Percentiles rank a stretch among this genome's conserved stretches.
Conservation (phyloP, 441 rosid species). For the Adansonia rubrostipa region DNA sequence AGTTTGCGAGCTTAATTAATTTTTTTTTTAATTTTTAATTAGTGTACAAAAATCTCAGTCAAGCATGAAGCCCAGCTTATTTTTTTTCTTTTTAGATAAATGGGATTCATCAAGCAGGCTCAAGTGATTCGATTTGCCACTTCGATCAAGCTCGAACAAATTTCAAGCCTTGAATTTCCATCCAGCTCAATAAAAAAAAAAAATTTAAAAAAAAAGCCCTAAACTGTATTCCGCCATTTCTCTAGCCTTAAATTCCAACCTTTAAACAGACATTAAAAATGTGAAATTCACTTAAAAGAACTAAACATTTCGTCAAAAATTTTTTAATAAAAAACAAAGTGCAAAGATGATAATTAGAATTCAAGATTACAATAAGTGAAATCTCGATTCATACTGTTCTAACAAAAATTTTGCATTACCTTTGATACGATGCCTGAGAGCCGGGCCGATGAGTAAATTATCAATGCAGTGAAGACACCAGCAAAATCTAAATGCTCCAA, state of each 20-base stretch:
- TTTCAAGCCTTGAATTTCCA: too few species aligned
- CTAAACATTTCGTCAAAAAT: not conserved
- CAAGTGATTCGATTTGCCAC: too few species aligned
- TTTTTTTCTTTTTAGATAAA: too few species aligned
- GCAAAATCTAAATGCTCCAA: not conserved
- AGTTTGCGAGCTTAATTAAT: too few species aligned
- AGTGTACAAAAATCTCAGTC: too few species aligned
- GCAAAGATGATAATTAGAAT: not conserved
- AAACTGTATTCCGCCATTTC: too few species aligned
- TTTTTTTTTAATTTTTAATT: too few species aligned
- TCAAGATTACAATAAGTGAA: not conserved
- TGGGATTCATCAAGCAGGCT: too few species aligned
- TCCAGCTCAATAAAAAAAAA: too few species aligned
- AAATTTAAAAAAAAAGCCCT: too few species aligned
- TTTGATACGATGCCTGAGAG: not conserved
- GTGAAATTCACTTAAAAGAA: not conserved
- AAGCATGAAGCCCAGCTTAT: too few species aligned
- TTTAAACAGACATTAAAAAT: not conserved
- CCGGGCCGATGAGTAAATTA: not conserved
- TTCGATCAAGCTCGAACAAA: too few species aligned
- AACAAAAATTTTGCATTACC: conserved; percentile 22
- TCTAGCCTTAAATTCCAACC: not conserved
- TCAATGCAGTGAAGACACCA: not conserved
- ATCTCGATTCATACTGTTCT: not conserved
- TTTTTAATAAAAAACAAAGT: not conserved